phyloP scores from a whole-genome alignment of 208 protist species.

The Acanthamoeba healyi region DNA sequence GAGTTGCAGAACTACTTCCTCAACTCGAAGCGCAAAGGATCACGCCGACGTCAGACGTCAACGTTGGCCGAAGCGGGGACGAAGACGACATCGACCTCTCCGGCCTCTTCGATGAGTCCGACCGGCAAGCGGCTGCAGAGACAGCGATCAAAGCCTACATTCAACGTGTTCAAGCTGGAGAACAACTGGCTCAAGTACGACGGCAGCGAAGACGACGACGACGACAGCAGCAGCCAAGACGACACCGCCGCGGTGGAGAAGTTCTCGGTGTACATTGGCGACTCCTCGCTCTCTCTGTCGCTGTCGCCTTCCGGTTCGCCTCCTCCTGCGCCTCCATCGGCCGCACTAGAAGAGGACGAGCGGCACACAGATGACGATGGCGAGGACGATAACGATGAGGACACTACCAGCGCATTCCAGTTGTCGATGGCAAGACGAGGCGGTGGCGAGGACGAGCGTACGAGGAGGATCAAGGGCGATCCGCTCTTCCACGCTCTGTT shows the following conservation, averaged over 20 bases:
- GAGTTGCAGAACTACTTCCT: constrained; percentile 48
- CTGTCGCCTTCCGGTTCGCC: neutral
- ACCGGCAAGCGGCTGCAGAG: neutral
- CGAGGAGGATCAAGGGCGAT: constrained; percentile 10
- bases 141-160: constrained; percentile 23
- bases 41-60: no score
- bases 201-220: constrained; percentile 38
- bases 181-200: constrained; percentile 68
- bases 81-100: neutral
- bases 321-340: neutral
- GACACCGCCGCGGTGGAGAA: neutral
- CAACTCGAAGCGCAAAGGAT: neutral
- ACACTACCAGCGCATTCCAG: no score
- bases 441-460: no score
- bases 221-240: neutral
- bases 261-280: constrained; percentile 22
- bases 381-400: neutral
- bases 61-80: no score
- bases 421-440: neutral
- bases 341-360: neutral
- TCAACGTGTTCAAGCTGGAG: constrained; percentile 62
- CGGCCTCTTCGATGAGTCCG: no score
- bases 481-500: constrained; percentile 65
- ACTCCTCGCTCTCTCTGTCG: constrained; percentile 25
- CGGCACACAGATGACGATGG: constrained; percentile 3